A percentile compares a stretch with the other conserved stretches of the same genome.
phyloP scores from a whole-genome alignment of 805 yeast species.

The Candida vaughaniae region DNA sequence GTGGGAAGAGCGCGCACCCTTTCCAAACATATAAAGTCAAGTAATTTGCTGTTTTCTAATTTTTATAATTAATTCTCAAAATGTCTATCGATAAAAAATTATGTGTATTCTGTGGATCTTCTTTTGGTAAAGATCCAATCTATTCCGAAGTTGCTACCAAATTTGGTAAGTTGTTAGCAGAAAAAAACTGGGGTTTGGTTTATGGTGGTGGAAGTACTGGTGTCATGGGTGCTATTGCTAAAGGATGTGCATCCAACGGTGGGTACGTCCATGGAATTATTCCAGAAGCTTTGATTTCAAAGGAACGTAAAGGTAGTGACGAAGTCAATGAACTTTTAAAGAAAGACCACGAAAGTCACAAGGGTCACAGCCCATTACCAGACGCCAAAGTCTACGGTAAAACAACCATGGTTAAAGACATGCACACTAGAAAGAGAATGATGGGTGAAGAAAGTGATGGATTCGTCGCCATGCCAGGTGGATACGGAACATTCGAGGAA shows the following conservation, averaged over 20 bases:
- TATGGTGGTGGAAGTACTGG: constrained; percentile 93
- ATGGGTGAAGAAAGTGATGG: constrained; percentile 89
- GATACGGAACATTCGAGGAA: constrained; percentile 88
- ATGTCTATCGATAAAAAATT: constrained; percentile 40
- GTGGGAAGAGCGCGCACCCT: constrained; percentile 4
- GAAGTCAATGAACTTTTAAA: constrained; percentile 49
- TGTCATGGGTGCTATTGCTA: constrained; percentile 75
- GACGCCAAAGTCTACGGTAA: constrained; percentile 63
- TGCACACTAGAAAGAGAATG: constrained; percentile 84
- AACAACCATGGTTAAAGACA: constrained; percentile 78
- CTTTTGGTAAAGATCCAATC: constrained; percentile 57
- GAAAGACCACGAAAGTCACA: constrained; percentile 57
- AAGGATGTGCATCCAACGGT: constrained; percentile 53
- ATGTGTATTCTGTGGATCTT: constrained; percentile 87
- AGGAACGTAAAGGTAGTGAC: constrained; percentile 55
- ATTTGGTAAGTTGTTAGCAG: constrained; percentile 60
- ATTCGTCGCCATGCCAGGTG: constrained; percentile 89
- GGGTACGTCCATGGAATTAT: constrained; percentile 83
- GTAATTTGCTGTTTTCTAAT: too few species aligned
- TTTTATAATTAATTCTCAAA: not conserved
- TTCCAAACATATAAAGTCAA: not conserved
- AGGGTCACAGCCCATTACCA: constrained; percentile 65
- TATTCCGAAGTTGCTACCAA: constrained; percentile 55
- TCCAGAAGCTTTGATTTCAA: constrained; percentile 76
- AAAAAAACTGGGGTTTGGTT: constrained; percentile 67